Conservation (phyloP, 1,284 basidiomycete genomes). For the Malassezia globosa region DNA sequence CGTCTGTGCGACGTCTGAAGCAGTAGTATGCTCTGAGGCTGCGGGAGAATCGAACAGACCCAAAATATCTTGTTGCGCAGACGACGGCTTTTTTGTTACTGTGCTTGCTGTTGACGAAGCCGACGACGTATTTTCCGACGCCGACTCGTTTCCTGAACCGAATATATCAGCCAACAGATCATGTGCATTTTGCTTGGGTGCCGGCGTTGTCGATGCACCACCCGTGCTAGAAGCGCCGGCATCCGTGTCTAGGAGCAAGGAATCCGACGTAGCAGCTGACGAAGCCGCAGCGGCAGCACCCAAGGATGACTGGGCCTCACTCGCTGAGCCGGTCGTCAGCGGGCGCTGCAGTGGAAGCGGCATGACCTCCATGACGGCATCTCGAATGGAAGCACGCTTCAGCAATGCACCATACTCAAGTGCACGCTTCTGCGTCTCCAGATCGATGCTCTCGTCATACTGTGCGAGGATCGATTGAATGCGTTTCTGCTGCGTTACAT, state of each 20-base stretch:
- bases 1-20: slow-evolving; percentile 33
- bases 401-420: slow-evolving; percentile 87
- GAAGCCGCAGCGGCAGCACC: slow-evolving; percentile 26
- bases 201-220: slow-evolving; percentile 7
- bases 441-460: slow-evolving; percentile 68
- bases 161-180: slow-evolving; percentile 90
- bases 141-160: slow-evolving; percentile 51
- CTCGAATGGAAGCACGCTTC: slow-evolving; percentile 57
- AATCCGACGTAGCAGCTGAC: slow-evolving; percentile 19
- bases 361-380: slow-evolving; percentile 95
- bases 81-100: slow-evolving; percentile 13
- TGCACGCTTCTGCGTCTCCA: slow-evolving; percentile 89
- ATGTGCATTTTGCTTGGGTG: slow-evolving; percentile 55
- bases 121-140: slow-evolving; percentile 39
- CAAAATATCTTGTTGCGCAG: slow-evolving; percentile 75
- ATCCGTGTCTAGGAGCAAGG: not conserved
- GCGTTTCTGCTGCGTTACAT: slow-evolving; percentile 60
- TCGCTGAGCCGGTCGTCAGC: slow-evolving; percentile 44
- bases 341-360: slow-evolving; percentile 78
- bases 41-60: slow-evolving; percentile 59
- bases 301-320: not conserved
- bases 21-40: slow-evolving; percentile 31
- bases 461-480: slow-evolving; percentile 61
- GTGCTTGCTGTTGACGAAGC: slow-evolving; percentile 36
- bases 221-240: not conserved